phyloP scores from a whole-genome alignment of 2,329 filamentous ascomycete species.

The Exophiala spinifera region DNA sequence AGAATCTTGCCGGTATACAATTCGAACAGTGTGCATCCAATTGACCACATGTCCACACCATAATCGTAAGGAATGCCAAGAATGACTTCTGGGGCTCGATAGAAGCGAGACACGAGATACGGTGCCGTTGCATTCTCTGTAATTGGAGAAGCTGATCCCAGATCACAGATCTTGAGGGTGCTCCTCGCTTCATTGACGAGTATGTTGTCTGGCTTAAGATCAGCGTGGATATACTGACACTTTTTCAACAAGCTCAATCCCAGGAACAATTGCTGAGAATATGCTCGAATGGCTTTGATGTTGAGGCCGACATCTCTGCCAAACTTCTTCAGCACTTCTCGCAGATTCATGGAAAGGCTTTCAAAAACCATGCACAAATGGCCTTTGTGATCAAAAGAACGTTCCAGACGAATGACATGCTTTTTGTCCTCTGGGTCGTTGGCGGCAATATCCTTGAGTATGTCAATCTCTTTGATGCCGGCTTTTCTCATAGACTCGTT shows the following conservation, averaged over 20 bases:
- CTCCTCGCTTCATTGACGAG: constrained; percentile 82
- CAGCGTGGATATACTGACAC: constrained; percentile 90
- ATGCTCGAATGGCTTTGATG: constrained; percentile 77
- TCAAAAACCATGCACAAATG: constrained; percentile 98
- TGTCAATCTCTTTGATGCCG: constrained; percentile 90
- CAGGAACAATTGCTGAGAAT: constrained; percentile 91
- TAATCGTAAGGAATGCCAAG: constrained; percentile 95
- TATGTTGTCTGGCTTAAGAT: constrained; percentile 97
- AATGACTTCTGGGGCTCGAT: constrained; percentile 94
- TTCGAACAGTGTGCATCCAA: constrained; percentile 95
- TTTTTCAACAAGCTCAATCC: constrained; percentile 83
- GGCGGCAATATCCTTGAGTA: constrained; percentile 80
- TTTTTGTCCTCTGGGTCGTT: constrained; percentile 86
- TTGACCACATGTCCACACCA: constrained; percentile 94
- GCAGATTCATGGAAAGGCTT: constrained; percentile 84
- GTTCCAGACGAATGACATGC: constrained; percentile 83
- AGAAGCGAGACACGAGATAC: constrained; percentile 95
- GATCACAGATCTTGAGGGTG: constrained; percentile 88
- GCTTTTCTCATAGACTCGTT: constrained; percentile 91
- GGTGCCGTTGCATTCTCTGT: constrained; percentile 90
- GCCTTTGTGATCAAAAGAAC: constrained; percentile 87
- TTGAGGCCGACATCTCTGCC: constrained; percentile 93
- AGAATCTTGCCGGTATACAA: constrained; percentile 96
- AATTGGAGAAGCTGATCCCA: constrained; percentile 91
- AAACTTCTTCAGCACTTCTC: constrained; percentile 93